Percentiles rank a stretch among this genome's conserved stretches.
Evolutionary conservation across 2,329 filamentous ascomycete species (phyloP).

Genomic region (Xylaria sp.): DNA sequence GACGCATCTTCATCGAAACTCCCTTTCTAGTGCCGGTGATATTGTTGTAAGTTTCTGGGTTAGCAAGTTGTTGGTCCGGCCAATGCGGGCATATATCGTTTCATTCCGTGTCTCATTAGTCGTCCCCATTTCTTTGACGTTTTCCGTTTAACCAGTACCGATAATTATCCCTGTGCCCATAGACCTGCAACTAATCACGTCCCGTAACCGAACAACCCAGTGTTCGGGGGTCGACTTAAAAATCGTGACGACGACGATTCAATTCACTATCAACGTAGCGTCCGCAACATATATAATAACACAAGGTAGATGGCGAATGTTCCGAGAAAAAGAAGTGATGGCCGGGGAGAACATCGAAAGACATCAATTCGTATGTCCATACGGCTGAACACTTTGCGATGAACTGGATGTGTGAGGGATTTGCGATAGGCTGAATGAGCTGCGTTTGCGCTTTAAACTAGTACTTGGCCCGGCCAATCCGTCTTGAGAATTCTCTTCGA

Average conservation of each 20-base stretch:
- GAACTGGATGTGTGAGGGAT: constrained; percentile 40
- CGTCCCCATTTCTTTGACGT: constrained; percentile 36
- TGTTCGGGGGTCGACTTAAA: constrained; percentile 29
- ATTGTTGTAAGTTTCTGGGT: constrained; percentile 27
- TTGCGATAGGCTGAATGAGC: constrained; percentile 47
- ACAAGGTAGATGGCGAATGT: constrained; percentile 38
- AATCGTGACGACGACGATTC: constrained; percentile 26
- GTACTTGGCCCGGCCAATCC: constrained; percentile 38
- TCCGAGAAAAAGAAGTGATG: constrained; percentile 36
- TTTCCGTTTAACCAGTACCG: constrained; percentile 35
- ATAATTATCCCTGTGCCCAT: constrained; percentile 20
- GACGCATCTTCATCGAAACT: constrained; percentile 24
- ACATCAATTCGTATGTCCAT: constrained; percentile 43
- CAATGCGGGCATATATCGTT: constrained; percentile 35
- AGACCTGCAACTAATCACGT: constrained; percentile 22
- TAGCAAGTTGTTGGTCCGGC: constrained; percentile 31
- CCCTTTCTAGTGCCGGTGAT: constrained; percentile 41
- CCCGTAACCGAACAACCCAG: constrained; percentile 35
- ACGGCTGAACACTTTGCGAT: constrained; percentile 43
- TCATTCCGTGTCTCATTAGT: constrained; percentile 39
- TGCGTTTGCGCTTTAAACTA: constrained; percentile 47
- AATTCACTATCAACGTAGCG: constrained; percentile 16
- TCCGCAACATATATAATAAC: constrained; percentile 43
- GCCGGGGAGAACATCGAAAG: constrained; percentile 35
- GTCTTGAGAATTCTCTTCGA: constrained; percentile 47